These are phyloP conservation scores for Bromus sterilis DNA, from an alignment of 176 grass and related monocot species.

Conservation along the genomic window DNA sequence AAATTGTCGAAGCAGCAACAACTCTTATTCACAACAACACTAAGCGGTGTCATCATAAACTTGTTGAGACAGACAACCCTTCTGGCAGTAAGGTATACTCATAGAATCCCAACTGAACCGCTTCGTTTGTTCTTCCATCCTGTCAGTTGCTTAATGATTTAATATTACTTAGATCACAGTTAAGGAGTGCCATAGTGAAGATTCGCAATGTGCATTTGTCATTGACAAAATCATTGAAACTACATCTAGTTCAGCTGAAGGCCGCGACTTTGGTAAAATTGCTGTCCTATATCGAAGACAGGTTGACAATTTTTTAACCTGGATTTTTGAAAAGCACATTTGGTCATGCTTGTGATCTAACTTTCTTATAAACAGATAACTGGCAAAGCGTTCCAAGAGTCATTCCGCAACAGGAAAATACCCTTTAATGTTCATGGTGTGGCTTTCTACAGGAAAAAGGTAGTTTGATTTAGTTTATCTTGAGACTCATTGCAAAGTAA, in stretches of 20 bases:
- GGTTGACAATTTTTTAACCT: conserved; percentile 36
- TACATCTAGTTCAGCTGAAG: conserved; percentile 42
- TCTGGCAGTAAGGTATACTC: conserved; percentile 70
- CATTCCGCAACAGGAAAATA: conserved; percentile 95
- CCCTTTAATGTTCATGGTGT: conserved; percentile 94
- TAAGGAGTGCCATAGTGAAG: conserved; percentile 87
- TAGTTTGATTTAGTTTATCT: conserved; percentile 18
- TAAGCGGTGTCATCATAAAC: conserved; percentile 48
- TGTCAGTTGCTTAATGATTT: conserved; percentile 21
- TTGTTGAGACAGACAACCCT: conserved; percentile 82
- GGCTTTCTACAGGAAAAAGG: conserved; percentile 98
- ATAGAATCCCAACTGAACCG: background rate
- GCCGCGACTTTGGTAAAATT: conserved; percentile 55
- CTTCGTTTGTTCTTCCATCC: conserved; percentile 1
- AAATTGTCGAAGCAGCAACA: conserved; percentile 90
- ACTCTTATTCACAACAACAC: conserved; percentile 85
- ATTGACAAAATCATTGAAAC: conserved; percentile 95
- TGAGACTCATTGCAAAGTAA: background rate
- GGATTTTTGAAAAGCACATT: conserved; percentile 18
- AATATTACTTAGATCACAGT: conserved; percentile 60
- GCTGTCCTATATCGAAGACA: conserved; percentile 87
- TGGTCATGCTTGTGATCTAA: conserved; percentile 22
- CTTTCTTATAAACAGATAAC: conserved; percentile 49
- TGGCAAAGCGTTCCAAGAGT: conserved; percentile 89
- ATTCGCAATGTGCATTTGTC: conserved; percentile 92